phyloP scores from a whole-genome alignment of 1,139 yeast genomes.

The Yamadazyma triangularis region DNA sequence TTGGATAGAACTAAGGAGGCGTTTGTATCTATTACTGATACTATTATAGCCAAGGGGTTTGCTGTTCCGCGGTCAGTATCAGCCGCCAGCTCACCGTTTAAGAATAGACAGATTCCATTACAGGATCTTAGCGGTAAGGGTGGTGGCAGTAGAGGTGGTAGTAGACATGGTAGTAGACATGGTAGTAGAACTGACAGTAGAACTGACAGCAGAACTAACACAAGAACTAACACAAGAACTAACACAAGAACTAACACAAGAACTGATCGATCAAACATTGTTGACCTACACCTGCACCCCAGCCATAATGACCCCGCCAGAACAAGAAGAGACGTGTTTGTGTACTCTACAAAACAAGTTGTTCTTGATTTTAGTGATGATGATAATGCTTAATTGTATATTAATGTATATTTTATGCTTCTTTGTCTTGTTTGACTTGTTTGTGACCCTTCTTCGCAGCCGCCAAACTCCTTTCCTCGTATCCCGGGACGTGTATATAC shows the following conservation, averaged over 20 bases:
- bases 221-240: constrained; percentile 3
- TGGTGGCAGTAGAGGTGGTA: too few relatives aligned
- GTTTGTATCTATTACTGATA: constrained; percentile 47
- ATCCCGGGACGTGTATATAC: constrained; percentile 80
- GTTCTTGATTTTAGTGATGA: constrained; percentile 31
- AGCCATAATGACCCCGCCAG: constrained; percentile 10
- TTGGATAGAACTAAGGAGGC: constrained; percentile 30
- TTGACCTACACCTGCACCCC: neutral
- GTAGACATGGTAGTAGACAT: too few relatives aligned
- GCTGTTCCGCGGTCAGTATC: constrained; percentile 56
- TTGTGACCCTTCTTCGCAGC: constrained; percentile 79
- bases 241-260: constrained; percentile 2
- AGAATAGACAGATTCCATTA: neutral
- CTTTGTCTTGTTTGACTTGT: too few relatives aligned
- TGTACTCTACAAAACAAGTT: constrained; percentile 55
- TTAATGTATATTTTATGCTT: constrained; percentile 1
- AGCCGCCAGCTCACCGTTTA: constrained; percentile 17
- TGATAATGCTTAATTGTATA: constrained; percentile 5
- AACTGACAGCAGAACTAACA: constrained; percentile 1
- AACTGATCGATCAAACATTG: neutral
- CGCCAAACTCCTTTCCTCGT: constrained; percentile 63
- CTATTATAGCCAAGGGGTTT: constrained; percentile 54
- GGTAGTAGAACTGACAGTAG: neutral
- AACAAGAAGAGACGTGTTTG: constrained; percentile 43
- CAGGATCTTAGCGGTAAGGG: too few relatives aligned